These are phyloP conservation scores for Ophiostoma ips DNA, from an alignment of 2,329 filamentous ascomycete species.

Conservation along the genomic window DNA sequence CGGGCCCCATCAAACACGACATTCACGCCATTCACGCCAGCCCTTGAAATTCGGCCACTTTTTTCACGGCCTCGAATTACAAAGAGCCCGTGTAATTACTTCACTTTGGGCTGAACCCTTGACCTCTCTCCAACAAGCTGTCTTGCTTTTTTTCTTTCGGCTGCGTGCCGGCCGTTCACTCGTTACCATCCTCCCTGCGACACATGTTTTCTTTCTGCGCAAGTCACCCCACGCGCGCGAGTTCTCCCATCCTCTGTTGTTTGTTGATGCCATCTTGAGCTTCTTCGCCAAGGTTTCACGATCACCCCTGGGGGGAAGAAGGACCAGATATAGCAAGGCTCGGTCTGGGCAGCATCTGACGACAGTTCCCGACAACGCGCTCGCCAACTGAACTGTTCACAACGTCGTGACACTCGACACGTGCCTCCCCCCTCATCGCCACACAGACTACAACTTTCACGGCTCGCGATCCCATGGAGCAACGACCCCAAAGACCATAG, in stretches of 20 bases:
- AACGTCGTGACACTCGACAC: neutral
- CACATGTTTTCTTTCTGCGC: neutral
- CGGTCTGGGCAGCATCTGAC: too few species aligned
- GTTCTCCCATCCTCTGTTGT: neutral
- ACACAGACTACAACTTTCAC: neutral
- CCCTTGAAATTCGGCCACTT: neutral
- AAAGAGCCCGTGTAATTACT: too few species aligned
- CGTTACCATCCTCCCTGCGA: neutral
- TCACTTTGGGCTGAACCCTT: too few species aligned
- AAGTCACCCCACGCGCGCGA: neutral
- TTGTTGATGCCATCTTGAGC: neutral
- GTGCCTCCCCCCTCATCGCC: neutral
- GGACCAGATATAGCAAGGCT: too few species aligned
- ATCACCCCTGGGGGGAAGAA: too few species aligned
- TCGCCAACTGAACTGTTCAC: neutral
- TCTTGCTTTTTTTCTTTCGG: too few species aligned
- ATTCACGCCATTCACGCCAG: neutral
- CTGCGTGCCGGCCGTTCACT: neutral
- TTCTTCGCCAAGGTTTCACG: neutral
- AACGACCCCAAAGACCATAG: slow-evolving; percentile 6
- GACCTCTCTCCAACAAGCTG: too few species aligned
- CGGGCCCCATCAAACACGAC: neutral
- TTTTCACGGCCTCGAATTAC: too few species aligned
- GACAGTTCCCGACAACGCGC: neutral
- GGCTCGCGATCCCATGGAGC: slow-evolving; percentile 10